Evolutionary conservation across 2,329 filamentous ascomycete species (phyloP), one percentile per base, ranked within the genome.

Genomic region (Penicillium aurantiogriseum): DNA sequence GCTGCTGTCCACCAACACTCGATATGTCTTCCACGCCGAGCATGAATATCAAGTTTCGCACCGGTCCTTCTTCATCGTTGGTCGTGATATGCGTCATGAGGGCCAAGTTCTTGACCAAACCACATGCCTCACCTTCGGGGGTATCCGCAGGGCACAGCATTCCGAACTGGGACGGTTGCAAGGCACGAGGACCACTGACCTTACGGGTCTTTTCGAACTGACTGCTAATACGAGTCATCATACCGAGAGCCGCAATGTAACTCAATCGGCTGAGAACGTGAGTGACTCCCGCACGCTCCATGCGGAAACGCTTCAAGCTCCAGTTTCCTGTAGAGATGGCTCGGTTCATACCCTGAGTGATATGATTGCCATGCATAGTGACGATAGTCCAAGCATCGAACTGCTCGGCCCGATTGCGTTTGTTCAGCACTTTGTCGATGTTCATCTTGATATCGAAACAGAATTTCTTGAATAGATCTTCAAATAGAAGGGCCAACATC

Each of bases 11-110:
- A 48, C 88, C 87, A 49, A 95, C 85, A 4, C 88, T 86, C 62
- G 89, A 87, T 35, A 96, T 89, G 56, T 93, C 86, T 75, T 90
- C 90, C 3, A 91, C 88, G 44, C 96, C 92, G 27, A 97, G 82
- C 55, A 90, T 87, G 71, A 92, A 94, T 1, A 97, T 87, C 72
- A 95, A 86, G 68, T 91, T 88, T 67, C 88, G 88, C 17, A 99
- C 90, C 1, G 94, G 92, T 19, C 87, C 91, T 71, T 97, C 94
- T 56, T 97, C 92, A 56, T 96, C 91, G 63, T 96, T 91, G 2
- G 94, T 99, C 0, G 94, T 99, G 67, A 99, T 97, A 71, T 99
- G 95, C 51, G 95, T 99, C 94, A 99, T 99, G 56, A 99, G 81
- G 9, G 94, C 94, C 79, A 99, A 77, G 71, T 99, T 99, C 81